A percentile compares a stretch with the other conserved stretches of the same genome.
These are phyloP conservation scores for Botrytis deweyae DNA, from an alignment of 2,329 filamentous ascomycete species.

Conservation along the genomic window DNA sequence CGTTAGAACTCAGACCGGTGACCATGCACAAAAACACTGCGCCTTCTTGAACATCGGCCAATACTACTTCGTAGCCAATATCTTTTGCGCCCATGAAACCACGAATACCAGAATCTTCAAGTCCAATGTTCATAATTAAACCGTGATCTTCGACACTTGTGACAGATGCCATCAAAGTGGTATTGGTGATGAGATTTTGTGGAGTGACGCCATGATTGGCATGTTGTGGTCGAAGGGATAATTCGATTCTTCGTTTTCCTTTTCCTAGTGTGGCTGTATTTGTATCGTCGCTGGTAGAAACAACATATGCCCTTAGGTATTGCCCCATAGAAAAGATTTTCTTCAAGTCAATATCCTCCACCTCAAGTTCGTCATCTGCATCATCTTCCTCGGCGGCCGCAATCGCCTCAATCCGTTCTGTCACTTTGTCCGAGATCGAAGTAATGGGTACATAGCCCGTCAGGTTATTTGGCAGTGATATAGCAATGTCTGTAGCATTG, in stretches of 20 bases:
- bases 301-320: constrained; percentile 81
- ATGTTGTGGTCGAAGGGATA: constrained; percentile 77
- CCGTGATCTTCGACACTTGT: constrained; percentile 94
- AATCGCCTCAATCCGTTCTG: constrained; percentile 68
- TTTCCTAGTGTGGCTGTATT: constrained; percentile 46
- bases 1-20: constrained; percentile 69
- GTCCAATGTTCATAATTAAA: constrained; percentile 85
- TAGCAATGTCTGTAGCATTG: constrained; percentile 71
- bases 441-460: constrained; percentile 87
- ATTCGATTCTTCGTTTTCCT: constrained; percentile 77
- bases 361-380: constrained; percentile 52
- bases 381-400: constrained; percentile 61
- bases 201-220: constrained; percentile 73
- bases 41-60: constrained; percentile 74
- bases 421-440: constrained; percentile 81
- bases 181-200: constrained; percentile 71
- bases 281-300: constrained; percentile 71
- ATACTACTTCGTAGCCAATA: constrained; percentile 63
- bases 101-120: constrained; percentile 65
- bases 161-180: constrained; percentile 83
- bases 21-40: constrained; percentile 82
- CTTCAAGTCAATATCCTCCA: constrained; percentile 66
- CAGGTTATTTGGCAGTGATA: constrained; percentile 90
- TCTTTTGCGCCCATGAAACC: constrained; percentile 88
- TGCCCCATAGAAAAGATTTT: constrained; percentile 79